Base-by-base conservation (phyloP, 164 flowering plant species). In the Umbilicus rupestris region DNA sequence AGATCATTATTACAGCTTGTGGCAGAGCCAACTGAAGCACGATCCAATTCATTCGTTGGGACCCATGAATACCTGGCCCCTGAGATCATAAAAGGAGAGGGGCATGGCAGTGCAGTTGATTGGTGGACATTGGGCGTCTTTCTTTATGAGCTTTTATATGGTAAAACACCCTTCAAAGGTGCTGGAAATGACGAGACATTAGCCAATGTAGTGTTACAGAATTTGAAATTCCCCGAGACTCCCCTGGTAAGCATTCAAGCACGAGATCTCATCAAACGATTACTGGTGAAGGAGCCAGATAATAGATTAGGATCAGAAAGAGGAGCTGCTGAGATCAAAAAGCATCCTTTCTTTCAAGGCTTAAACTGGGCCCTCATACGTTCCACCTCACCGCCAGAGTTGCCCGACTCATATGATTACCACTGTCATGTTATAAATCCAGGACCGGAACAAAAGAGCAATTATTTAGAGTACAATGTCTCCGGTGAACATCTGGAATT, bases 111-210 rank as follows among this genome's bases (percentile, higher is more conserved):
- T 44, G 78, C 81, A 0, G 81, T 78, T 55, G 81, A 78, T 71
- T 78, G 81, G 81, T 78, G 81, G 81, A 78, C 81, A 11, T 68
- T 71, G 30, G 81, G 82, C 22, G 63, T 78, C 17, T 75, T 78
- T 15, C 73, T 78, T 12, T 78, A 73, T 45, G 81, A 78, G 73
- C 78, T 78, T 59, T 72, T 78, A 4, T 77, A 77, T 66, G 80
- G 80, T 26, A 74, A 73, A 66, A 77, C 80, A 49, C 72, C 66
- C 44, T 64, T 58, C 50, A 68, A 63, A 58, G 70, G 70, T 26
- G 39, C 42, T n/a, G 64, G 64, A 14, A 68, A 68, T 58, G 70
- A 68, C 11, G 70, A 68, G 31, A 68, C 70, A 16, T 28, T 68
- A 42, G 39, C 64, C n/a, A 68, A 68, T 68, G 70, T 68, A 16